These are phyloP conservation scores for Pyricularia grisea DNA, from an alignment of 2,329 filamentous ascomycete genomes.

Conservation along the genomic window DNA sequence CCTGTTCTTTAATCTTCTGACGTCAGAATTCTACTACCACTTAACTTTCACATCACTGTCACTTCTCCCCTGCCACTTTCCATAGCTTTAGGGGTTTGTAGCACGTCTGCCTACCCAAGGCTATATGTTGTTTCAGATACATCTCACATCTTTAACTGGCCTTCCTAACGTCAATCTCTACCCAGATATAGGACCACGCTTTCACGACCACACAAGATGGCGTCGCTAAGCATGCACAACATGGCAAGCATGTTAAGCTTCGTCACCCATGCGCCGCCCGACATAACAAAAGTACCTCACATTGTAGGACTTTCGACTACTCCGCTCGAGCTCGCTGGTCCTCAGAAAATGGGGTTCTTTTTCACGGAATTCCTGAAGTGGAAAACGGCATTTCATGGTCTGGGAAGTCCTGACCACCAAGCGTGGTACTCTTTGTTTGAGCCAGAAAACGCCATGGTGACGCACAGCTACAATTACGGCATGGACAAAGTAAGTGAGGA, in stretches of 20 bases:
- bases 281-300: neutral
- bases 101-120: no score
- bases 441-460: neutral
- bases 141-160: no score
- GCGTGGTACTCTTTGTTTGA: slow-evolving; percentile 3
- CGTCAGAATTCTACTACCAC: no score
- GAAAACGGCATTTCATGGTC: slow-evolving; percentile 1
- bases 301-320: slow-evolving; percentile 1
- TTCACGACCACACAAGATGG: neutral
- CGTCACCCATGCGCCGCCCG: neutral
- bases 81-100: no score
- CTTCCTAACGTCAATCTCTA: no score
- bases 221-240: neutral
- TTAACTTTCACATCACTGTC: no score
- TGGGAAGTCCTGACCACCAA: neutral
- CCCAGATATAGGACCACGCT: no score
- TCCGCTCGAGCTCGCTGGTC: neutral
- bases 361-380: slow-evolving; percentile 2
- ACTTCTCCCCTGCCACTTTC: no score
- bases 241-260: slow-evolving; percentile 6
- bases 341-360: neutral
- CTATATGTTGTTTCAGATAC: no score
- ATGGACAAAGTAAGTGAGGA: neutral
- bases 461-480: neutral
- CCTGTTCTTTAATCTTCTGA: no score